Evolutionary conservation across 2,329 filamentous ascomycete species (phyloP).

Genomic region (Arthroderma uncinatum): DNA sequence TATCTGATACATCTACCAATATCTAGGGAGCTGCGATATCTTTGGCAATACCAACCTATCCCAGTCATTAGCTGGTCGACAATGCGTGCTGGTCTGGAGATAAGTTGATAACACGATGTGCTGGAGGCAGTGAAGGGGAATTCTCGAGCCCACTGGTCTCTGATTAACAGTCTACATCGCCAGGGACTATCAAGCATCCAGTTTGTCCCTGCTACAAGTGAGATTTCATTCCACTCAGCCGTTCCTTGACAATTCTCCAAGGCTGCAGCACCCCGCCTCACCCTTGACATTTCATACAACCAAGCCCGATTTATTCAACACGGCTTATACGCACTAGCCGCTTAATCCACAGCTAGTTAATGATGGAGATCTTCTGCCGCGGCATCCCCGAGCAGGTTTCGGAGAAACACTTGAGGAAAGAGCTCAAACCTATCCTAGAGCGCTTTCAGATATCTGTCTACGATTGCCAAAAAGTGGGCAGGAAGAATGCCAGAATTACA

Average conservation of each 20-base stretch:
- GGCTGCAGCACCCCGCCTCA: neutral
- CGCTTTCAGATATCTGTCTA: constrained; percentile 17
- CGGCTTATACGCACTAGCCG: neutral
- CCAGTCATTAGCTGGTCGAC: neutral
- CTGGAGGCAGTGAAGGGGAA: neutral
- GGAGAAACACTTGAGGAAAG: constrained; percentile 16
- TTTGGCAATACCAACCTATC: neutral
- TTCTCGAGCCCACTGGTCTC: neutral
- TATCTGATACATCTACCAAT: neutral
- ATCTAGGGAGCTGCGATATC: neutral
- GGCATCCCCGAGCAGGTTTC: constrained; percentile 19
- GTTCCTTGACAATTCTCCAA: neutral
- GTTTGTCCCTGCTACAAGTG: neutral
- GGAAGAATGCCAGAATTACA: constrained; percentile 18
- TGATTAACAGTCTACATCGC: neutral
- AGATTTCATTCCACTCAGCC: neutral
- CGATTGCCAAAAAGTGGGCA: constrained; percentile 16
- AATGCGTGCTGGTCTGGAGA: neutral
- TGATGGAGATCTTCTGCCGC: constrained; percentile 22
- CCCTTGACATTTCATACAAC: neutral
- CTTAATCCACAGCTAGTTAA: neutral
- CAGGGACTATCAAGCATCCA: neutral
- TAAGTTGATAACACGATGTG: neutral
- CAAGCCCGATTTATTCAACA: neutral
- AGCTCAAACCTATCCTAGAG: constrained; percentile 16